phyloP scores from a whole-genome alignment of 345 rosid genomes.

The Ceriops decandra region DNA sequence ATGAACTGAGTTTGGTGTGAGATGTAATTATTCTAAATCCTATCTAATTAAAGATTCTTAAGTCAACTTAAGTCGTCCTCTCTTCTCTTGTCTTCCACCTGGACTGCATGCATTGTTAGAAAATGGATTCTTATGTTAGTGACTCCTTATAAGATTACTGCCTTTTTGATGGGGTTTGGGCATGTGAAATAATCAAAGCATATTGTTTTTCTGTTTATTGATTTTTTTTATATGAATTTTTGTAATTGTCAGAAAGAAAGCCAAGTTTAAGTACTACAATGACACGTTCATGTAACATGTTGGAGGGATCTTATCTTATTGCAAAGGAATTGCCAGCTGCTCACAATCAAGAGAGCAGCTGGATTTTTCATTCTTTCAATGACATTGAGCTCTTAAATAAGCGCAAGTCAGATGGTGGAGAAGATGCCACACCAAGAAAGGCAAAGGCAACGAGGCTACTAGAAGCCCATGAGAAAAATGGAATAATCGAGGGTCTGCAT shows the following conservation, averaged over 20 bases:
- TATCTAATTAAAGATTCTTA: too few relatives aligned
- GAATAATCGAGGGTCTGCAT: conserved; percentile 3
- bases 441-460: conserved; percentile 27
- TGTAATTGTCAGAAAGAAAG: conserved; percentile 1
- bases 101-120: too few relatives aligned
- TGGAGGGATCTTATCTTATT: conserved; percentile 47
- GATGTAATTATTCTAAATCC: too few relatives aligned
- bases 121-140: too few relatives aligned
- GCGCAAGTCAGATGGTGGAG: conserved; percentile 30
- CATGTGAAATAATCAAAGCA: neutral
- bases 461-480: conserved; percentile 8
- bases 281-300: conserved; percentile 29
- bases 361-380: conserved; percentile 37
- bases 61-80: too few relatives aligned
- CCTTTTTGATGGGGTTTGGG: neutral
- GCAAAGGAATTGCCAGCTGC: conserved; percentile 45
- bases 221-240: conserved; percentile 4
- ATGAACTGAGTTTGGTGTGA: too few relatives aligned
- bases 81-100: too few relatives aligned
- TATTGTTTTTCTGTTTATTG: neutral
- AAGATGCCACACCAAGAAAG: conserved; percentile 23
- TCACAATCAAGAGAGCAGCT: conserved; percentile 41
- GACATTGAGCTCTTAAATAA: conserved; percentile 38
- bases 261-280: neutral
- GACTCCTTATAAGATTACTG: too few relatives aligned